A percentile compares a stretch with the other conserved stretches of the same genome.
phyloP scores from a whole-genome alignment of 345 rosid species.

The Durio zibethinus region DNA sequence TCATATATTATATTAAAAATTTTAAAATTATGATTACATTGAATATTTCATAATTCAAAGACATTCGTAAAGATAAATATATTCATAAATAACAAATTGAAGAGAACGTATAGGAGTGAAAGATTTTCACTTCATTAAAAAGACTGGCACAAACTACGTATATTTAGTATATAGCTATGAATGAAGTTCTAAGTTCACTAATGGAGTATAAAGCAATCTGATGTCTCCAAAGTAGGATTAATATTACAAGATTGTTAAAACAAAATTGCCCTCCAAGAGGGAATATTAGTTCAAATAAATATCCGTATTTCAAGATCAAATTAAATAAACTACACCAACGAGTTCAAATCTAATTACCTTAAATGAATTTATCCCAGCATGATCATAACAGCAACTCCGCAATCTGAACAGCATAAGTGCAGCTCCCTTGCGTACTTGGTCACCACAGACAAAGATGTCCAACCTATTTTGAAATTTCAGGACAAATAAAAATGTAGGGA shows the following conservation, averaged over 20 bases:
- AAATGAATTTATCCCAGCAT: not conserved
- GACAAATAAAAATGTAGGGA: not conserved
- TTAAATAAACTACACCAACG: not conserved
- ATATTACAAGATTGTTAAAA: not conserved
- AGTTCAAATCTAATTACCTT: not conserved
- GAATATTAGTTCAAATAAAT: not conserved
- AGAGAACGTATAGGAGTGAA: too few species aligned
- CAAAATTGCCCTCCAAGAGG: not conserved
- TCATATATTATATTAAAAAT: too few species aligned
- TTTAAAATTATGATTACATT: too few species aligned
- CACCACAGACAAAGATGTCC: constrained; percentile 96
- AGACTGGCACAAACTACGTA: too few species aligned
- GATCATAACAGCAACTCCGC: constrained; percentile 79
- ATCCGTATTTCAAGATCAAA: not conserved
- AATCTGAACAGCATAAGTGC: constrained; percentile 94
- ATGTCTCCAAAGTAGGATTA: not conserved
- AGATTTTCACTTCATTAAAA: too few species aligned
- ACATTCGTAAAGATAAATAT: too few species aligned
- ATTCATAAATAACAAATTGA: too few species aligned
- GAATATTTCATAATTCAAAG: too few species aligned
- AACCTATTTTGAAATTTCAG: constrained; percentile 40
- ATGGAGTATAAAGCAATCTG: not conserved
- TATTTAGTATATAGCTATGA: too few species aligned
- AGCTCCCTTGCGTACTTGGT: constrained; percentile 98
- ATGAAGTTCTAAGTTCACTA: not conserved